Percentiles rank a stretch among this genome's conserved stretches.
Conservation (phyloP, 345 rosid genomes). For the Reutealis trisperma region DNA sequence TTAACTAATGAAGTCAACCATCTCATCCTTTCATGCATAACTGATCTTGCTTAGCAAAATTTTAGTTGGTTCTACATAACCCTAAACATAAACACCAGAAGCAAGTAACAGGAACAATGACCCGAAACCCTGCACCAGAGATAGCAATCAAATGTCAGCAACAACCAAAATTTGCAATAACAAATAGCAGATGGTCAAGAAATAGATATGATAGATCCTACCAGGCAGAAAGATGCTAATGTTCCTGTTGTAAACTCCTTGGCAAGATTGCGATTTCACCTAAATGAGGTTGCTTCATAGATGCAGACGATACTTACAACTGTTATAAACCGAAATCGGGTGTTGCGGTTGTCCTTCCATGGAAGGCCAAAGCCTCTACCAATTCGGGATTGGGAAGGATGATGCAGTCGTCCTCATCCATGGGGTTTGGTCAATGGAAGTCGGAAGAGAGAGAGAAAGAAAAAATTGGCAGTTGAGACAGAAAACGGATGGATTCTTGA, state of each 20-base stretch:
- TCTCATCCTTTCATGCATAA: constrained; percentile 10
- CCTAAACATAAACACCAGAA: constrained; percentile 79
- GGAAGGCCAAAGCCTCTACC: too few species aligned
- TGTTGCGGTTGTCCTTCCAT: too few species aligned
- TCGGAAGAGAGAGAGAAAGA: too few species aligned
- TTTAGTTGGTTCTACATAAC: constrained; percentile 17
- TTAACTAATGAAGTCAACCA: constrained; percentile 14
- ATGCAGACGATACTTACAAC: constrained; percentile 38
- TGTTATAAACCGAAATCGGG: constrained; percentile 3
- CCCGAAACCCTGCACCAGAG: constrained; percentile 81
- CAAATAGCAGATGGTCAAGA: background rate
- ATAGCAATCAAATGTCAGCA: constrained; percentile 16
- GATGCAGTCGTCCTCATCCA: too few species aligned
- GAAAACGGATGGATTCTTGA: too few species aligned
- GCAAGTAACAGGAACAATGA: constrained; percentile 89
- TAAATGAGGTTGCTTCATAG: constrained; percentile 84
- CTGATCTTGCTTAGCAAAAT: constrained; percentile 20
- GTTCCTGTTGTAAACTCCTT: constrained; percentile 78
- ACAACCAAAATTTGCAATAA: background rate
- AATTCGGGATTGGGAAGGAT: too few species aligned
- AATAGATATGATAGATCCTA: constrained; percentile 22
- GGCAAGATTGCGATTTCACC: constrained; percentile 61
- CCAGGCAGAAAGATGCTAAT: constrained; percentile 81
- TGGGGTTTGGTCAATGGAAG: too few species aligned
- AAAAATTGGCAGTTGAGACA: too few species aligned